A percentile compares a stretch with the other conserved stretches of the same genome.
phyloP scores from a whole-genome alignment of 139 green algal species.

The Micromonas pusilla region DNA sequence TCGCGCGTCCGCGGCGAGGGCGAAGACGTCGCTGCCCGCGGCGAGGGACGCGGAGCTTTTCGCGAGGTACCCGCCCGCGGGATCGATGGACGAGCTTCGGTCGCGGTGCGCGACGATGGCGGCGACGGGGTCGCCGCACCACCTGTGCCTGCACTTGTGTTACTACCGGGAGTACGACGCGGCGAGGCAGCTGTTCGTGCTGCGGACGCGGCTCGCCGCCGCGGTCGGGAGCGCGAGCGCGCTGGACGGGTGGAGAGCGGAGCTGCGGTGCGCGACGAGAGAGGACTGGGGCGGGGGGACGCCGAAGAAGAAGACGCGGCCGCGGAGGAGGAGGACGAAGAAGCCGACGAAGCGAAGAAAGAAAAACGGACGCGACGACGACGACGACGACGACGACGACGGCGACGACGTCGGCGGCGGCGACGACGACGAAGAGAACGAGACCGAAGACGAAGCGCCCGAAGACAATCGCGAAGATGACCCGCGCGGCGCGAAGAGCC shows the following conservation, averaged over 20 bases:
- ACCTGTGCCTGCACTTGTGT: conserved; percentile 27
- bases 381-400: background rate
- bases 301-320: background rate
- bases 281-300: background rate
- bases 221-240: conserved; percentile 2
- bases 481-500: background rate
- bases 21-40: background rate
- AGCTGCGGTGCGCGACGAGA: background rate
- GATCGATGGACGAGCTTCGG: conserved; percentile 14
- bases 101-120: background rate
- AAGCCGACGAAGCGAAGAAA: background rate
- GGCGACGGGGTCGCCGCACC: conserved; percentile 1
- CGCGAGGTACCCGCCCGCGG: no score
- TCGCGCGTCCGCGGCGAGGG: background rate
- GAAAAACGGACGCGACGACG: no score
- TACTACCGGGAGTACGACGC: conserved; percentile 29
- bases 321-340: background rate
- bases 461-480: background rate
- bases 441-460: no score
- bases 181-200: conserved; percentile 19
- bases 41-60: background rate
- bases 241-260: conserved; percentile 23
- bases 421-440: background rate
- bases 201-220: background rate
- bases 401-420: no score